Conservation (phyloP, 2,329 filamentous ascomycete species). For the Amphichorda felina region DNA sequence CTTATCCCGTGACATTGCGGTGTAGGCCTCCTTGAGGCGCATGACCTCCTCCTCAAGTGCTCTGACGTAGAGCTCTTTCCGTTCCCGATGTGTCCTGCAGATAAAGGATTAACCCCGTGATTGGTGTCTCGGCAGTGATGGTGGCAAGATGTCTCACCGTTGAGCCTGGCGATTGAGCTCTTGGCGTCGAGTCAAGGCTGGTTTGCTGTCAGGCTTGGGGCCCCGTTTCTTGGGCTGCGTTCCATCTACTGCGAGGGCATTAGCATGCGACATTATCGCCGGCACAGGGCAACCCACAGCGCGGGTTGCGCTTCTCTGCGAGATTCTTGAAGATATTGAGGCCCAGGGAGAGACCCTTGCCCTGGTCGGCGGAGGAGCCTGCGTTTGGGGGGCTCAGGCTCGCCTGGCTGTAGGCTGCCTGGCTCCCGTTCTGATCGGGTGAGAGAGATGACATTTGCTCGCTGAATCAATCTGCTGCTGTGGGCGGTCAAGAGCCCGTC, state of each 20-base stretch:
- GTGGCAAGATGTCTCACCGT: constrained; percentile 42
- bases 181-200: constrained; percentile 80
- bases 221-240: constrained; percentile 80
- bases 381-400: too few species aligned
- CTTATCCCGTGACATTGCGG: constrained; percentile 62
- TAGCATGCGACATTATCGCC: background rate
- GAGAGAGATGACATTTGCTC: too few species aligned
- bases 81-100: constrained; percentile 80
- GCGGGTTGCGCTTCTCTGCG: background rate
- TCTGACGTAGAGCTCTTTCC: constrained; percentile 94
- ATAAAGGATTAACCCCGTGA: constrained; percentile 4
- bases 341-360: too few species aligned
- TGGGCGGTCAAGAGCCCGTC: too few species aligned
- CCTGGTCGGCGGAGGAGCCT: too few species aligned
- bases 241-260: constrained; percentile 48
- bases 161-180: constrained; percentile 94
- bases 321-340: constrained; percentile 1
- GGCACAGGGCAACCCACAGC: background rate
- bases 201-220: constrained; percentile 93
- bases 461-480: too few species aligned
- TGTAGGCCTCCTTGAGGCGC: constrained; percentile 76
- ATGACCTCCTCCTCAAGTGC: constrained; percentile 85
- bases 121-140: background rate
- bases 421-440: too few species aligned
- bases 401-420: too few species aligned